Conservation (phyloP, 495 filamentous ascomycete genomes). For the Cryomyces antarcticus region DNA sequence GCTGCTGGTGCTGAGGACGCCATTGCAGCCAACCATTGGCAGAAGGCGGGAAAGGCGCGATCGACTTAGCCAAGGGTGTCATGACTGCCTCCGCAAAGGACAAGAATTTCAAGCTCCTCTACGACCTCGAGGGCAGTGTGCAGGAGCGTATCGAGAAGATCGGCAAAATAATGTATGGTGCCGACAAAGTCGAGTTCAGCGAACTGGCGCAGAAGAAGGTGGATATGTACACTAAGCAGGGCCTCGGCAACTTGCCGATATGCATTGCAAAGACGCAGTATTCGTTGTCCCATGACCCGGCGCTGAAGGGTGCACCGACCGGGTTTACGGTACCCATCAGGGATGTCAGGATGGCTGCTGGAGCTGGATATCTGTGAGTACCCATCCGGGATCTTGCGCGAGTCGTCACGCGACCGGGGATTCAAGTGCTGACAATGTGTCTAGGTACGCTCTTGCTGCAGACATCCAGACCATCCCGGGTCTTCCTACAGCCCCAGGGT, state of each 20-base stretch:
- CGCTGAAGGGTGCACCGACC: slow-evolving; percentile 86
- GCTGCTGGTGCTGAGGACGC: slow-evolving; percentile 88
- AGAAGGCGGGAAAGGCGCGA: slow-evolving; percentile 76
- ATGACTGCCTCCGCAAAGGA: slow-evolving; percentile 64
- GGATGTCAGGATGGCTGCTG: slow-evolving; percentile 84
- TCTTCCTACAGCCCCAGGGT: slow-evolving; percentile 84
- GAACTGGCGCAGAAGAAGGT: slow-evolving; percentile 90
- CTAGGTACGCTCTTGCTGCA: slow-evolving; percentile 70
- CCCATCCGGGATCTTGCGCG: slow-evolving; percentile 2
- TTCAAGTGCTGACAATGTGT: not conserved
- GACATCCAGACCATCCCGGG: slow-evolving; percentile 98
- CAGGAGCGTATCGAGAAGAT: slow-evolving; percentile 86
- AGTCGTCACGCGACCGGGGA: not conserved
- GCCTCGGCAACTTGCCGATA: slow-evolving; percentile 79
- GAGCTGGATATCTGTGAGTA: slow-evolving; percentile 72
- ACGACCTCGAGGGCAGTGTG: slow-evolving; percentile 57
- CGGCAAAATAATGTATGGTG: slow-evolving; percentile 83
- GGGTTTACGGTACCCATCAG: slow-evolving; percentile 91
- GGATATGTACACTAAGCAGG: slow-evolving; percentile 81
- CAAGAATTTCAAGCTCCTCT: slow-evolving; percentile 80
- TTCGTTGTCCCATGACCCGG: slow-evolving; percentile 81
- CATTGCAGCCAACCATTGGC: slow-evolving; percentile 90
- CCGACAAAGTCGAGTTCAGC: slow-evolving; percentile 75
- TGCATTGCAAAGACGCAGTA: slow-evolving; percentile 98
- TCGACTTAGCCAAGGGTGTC: slow-evolving; percentile 74